Percentiles rank a stretch among this genome's conserved stretches.
phyloP scores from a whole-genome alignment of 441 rosid genomes.

The Brassica balearica region DNA sequence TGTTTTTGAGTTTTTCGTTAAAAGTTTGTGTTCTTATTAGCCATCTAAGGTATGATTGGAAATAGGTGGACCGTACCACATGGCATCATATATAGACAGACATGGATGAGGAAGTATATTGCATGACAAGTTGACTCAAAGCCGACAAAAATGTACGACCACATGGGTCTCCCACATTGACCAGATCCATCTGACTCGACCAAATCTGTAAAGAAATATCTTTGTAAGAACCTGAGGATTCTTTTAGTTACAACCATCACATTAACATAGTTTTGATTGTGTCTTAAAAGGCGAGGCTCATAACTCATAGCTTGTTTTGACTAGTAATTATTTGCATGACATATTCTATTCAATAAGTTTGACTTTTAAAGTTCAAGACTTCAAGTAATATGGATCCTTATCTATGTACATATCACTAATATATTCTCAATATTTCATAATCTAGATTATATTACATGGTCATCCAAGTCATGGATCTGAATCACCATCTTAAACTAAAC shows the following conservation, averaged over 20 bases:
- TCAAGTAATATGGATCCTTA: not conserved
- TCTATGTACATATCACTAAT: not conserved
- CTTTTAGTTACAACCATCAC: slow-evolving; percentile 17
- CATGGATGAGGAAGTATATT: not conserved
- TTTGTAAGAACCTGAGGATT: slow-evolving; percentile 20
- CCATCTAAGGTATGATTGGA: not conserved
- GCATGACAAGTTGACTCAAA: slow-evolving; percentile 62
- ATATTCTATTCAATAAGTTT: not conserved
- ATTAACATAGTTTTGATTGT: not conserved
- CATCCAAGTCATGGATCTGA: not conserved
- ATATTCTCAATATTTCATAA: not conserved
- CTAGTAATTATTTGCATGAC: slow-evolving; percentile 4
- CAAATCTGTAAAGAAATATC: slow-evolving; percentile 3
- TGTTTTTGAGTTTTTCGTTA: slow-evolving; percentile 12
- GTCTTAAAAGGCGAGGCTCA: not conserved
- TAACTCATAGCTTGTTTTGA: not conserved
- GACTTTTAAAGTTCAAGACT: not conserved
- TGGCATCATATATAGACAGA: slow-evolving; percentile 1
- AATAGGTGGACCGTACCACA: slow-evolving; percentile 8
- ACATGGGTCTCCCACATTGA: slow-evolving; percentile 50
- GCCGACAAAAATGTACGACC: slow-evolving; percentile 74
- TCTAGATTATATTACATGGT: not conserved
- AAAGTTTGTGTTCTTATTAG: not conserved
- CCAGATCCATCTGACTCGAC: slow-evolving; percentile 22
- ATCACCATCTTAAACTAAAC: not conserved